A percentile compares a stretch with the other conserved stretches of the same genome.
Conservation (phyloP, 176 grass and related monocot species). For the Juncus effusus region DNA sequence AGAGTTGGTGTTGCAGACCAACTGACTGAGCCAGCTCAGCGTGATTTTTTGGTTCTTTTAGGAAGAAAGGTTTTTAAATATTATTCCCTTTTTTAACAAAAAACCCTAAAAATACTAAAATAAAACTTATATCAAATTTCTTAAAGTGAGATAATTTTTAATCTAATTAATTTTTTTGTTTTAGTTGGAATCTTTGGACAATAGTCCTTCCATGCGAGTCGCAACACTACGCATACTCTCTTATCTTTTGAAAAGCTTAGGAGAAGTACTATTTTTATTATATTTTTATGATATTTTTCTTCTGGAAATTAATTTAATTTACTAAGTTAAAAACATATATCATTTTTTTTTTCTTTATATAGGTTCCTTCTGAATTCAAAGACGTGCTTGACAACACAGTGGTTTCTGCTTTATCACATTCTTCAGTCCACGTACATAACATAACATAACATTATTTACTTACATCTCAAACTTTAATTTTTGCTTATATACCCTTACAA, state of each 20-base stretch:
- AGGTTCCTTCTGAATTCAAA: constrained; percentile 95
- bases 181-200: constrained; percentile 88
- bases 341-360: constrained; percentile 21
- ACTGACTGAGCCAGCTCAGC: constrained; percentile 77
- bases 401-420: constrained; percentile 79
- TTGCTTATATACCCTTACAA: not conserved
- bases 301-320: not conserved
- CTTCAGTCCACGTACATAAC: constrained; percentile 75
- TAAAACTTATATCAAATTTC: not conserved
- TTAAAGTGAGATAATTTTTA: constrained; percentile 17
- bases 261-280: not conserved
- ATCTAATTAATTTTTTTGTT: constrained; percentile 12
- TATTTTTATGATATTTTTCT: not conserved
- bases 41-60: constrained; percentile 80
- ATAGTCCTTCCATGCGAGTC: constrained; percentile 59
- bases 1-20: constrained; percentile 91
- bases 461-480: constrained; percentile 26
- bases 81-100: constrained; percentile 24
- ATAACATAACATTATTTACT: not conserved
- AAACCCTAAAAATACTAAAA: constrained; percentile 4
- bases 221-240: constrained; percentile 78
- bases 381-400: constrained; percentile 94
- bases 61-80: constrained; percentile 68
- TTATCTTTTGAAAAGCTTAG: constrained; percentile 61
- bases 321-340: constrained; percentile 7